Evolutionary conservation across 2,329 filamentous ascomycete species (phyloP).

Genomic region (Tolypocladium ovalisporum): DNA sequence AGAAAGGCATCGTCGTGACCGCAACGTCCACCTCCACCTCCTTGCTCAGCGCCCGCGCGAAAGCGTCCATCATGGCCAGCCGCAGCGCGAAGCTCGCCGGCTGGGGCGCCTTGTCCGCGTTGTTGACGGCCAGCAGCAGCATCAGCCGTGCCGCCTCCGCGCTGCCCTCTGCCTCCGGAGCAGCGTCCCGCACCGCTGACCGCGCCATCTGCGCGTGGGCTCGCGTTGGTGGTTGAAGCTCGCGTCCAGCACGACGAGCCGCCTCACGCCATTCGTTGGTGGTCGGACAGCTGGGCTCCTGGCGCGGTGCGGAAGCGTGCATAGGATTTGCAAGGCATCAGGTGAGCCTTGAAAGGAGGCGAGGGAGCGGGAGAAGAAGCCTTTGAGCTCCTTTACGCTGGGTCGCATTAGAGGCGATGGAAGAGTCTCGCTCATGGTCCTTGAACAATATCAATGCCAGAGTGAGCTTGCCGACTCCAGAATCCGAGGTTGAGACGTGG

Average conservation of each 20-base stretch:
- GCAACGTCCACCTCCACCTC: conserved; percentile 48
- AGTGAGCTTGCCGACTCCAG: neutral
- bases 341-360: conserved; percentile 30
- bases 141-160: conserved; percentile 30
- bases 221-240: conserved; percentile 58
- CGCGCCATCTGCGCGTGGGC: conserved; percentile 49
- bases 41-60: conserved; percentile 42
- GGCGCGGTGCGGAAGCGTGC: conserved; percentile 21
- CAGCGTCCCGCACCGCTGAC: conserved; percentile 27
- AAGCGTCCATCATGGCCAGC: conserved; percentile 59
- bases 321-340: conserved; percentile 33
- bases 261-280: conserved; percentile 8
- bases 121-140: conserved; percentile 50
- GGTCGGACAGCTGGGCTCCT: conserved; percentile 8
- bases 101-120: conserved; percentile 55
- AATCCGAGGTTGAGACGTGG: neutral
- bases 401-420: conserved; percentile 8
- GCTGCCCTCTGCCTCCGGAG: conserved; percentile 5
- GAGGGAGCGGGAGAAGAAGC: conserved; percentile 33
- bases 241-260: conserved; percentile 51
- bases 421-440: neutral
- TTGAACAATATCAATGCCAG: neutral
- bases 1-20: conserved; percentile 62
- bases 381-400: conserved; percentile 18
- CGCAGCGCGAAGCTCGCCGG: conserved; percentile 59